Percentiles rank a stretch among this genome's conserved stretches.
Conservation (phyloP, 176 grass and related monocot genomes). For the Raddia guianensis region DNA sequence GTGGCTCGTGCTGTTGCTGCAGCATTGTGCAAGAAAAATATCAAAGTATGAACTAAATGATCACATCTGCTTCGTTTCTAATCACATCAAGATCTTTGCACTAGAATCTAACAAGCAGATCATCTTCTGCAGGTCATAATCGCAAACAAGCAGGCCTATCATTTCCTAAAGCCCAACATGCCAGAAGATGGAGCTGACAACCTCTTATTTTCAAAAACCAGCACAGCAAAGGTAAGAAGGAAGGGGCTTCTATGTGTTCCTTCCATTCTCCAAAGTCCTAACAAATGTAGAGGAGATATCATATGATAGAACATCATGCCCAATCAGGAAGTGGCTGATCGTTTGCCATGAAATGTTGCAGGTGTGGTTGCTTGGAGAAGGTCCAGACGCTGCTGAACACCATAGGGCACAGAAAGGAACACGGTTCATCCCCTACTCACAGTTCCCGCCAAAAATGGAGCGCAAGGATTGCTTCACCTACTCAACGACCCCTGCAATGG, state of each 20-base stretch:
- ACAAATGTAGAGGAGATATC: background rate
- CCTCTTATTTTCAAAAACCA: conserved; percentile 57
- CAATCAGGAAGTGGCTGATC: conserved; percentile 3
- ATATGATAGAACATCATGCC: conserved; percentile 8
- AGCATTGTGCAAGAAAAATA: conserved; percentile 67
- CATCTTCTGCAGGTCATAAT: conserved; percentile 65
- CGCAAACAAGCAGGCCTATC: conserved; percentile 65
- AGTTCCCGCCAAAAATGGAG: conserved; percentile 65
- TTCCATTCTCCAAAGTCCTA: background rate
- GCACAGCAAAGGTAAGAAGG: conserved; percentile 55
- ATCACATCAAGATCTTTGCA: background rate
- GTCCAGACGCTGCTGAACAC: conserved; percentile 56
- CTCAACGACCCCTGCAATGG: conserved; percentile 68
- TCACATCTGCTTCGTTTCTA: background rate
- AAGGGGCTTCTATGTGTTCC: background rate
- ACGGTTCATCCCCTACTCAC: conserved; percentile 69
- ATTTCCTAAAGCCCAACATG: conserved; percentile 64
- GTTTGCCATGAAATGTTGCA: conserved; percentile 40
- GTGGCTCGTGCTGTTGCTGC: conserved; percentile 55
- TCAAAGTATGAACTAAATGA: conserved; percentile 57
- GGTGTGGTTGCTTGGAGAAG: conserved; percentile 86
- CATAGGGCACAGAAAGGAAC: conserved; percentile 71
- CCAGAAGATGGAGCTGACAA: conserved; percentile 49
- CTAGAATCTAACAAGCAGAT: conserved; percentile 3
- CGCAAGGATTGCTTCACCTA: conserved; percentile 72